Base-by-base conservation (phyloP, 2,329 filamentous ascomycete species). In the Xylaria multiplex region DNA sequence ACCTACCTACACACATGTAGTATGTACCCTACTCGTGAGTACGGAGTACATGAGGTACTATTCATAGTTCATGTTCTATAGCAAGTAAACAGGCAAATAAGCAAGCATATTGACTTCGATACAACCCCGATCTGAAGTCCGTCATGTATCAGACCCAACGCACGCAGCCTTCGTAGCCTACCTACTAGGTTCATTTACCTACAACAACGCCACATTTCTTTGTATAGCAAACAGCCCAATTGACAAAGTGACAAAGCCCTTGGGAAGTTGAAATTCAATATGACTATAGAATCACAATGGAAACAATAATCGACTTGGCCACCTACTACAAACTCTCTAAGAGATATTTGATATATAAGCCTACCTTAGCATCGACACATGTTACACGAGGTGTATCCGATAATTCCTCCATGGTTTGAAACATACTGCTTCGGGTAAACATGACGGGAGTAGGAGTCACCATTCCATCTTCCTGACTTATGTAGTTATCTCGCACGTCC, bases 401-500 rank as follows among this genome's bases (percentile, higher is more conserved):
- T 53, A 54, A 55, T 50, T 50, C 11, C 27, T 30, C 50, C n/a
- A n/a, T 19, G 13, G 19, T 22, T 55, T 65, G 61, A 61, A 65
- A 67, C 65, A 57, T 32, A 40, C 53, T 27, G 27, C 24, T 37
- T 22, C 53, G 46, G 58, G 49, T 22, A 50, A 61, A 46, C 8
- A 61, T 9, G 24, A 45, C 24, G 53, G 50, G 30, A 40, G 30
- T 46, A 16, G 24, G 50, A 58, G 52, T 64, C 56, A 55, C 27
- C 49, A 42, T 66, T 45, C 53, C 14, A 64, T 56, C 55, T 66
- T 19, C 35, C 56, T 48, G 43, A 64, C 45, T n/a, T n/a, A n/a
- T n/a, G n/a, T 48, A 43, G 59, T 64, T 55, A n/a, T 11, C 59
- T 30, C 43, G 64, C 59, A 59, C 32, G 60, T 64, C 60, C 64